Percentiles rank a stretch among this genome's conserved stretches.
These are phyloP conservation scores for Clohesyomyces aquaticus DNA, from an alignment of 495 filamentous ascomycete species.

Conservation along the genomic window DNA sequence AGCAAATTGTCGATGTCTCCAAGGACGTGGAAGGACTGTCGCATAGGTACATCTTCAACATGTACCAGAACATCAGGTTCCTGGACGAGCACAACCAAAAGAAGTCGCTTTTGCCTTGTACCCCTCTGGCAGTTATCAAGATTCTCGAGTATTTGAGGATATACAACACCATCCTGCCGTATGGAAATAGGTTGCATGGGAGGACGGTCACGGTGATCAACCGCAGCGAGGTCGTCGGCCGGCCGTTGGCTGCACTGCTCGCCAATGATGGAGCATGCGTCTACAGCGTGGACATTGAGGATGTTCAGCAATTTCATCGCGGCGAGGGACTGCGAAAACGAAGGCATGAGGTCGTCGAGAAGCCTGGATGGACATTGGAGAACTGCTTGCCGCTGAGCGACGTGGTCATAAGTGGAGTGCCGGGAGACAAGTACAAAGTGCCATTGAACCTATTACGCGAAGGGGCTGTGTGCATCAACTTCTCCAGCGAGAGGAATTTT, in stretches of 20 bases:
- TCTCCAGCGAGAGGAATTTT: slow-evolving; percentile 96
- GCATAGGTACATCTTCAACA: slow-evolving; percentile 95
- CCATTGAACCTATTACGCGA: slow-evolving; percentile 79
- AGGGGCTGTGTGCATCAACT: slow-evolving; percentile 95
- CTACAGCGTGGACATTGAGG: slow-evolving; percentile 90
- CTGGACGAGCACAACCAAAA: slow-evolving; percentile 77
- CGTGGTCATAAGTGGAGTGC: slow-evolving; percentile 94
- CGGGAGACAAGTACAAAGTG: slow-evolving; percentile 82
- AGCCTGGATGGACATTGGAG: slow-evolving; percentile 72
- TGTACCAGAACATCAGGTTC: slow-evolving; percentile 98
- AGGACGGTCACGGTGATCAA: slow-evolving; percentile 94
- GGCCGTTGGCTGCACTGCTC: slow-evolving; percentile 89
- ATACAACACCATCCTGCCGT: slow-evolving; percentile 94
- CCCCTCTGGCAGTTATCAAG: slow-evolving; percentile 92
- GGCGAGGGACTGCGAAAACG: slow-evolving; percentile 80
- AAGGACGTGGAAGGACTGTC: slow-evolving; percentile 97
- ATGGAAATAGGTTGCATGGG: slow-evolving; percentile 89
- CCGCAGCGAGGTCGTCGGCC: slow-evolving; percentile 89
- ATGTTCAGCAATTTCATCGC: slow-evolving; percentile 88
- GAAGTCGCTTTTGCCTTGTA: slow-evolving; percentile 94
- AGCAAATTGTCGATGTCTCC: slow-evolving; percentile 84
- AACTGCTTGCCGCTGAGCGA: slow-evolving; percentile 85
- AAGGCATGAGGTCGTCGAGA: slow-evolving; percentile 80
- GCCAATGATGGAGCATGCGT: slow-evolving; percentile 96
- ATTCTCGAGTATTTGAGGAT: slow-evolving; percentile 92